Base-by-base conservation (phyloP, 2,329 filamentous ascomycete species). In the Chlorencoelia australis region DNA sequence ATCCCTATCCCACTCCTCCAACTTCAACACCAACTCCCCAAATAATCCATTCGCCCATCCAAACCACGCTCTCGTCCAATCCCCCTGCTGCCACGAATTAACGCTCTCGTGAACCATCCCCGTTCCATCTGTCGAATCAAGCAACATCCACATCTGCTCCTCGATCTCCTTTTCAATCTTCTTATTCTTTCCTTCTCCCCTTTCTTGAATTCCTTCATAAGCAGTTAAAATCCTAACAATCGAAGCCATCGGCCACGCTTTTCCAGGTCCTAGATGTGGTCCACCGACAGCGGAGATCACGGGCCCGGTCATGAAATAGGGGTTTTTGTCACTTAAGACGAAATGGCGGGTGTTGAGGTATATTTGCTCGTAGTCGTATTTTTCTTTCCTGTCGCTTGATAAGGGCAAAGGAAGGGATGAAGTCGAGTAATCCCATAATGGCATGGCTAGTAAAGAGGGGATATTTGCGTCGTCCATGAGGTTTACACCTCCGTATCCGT, bases 321-420 rank as follows among this genome's bases (percentile, higher is more conserved):
- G 86, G 50, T 94, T 94, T 0, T 73, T 73, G 33, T 73, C 71
- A 40, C 74, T 72, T n/a, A 93, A 68, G 39, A 89, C 75, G 70
- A 88, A 89, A 34, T 71, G 69, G 40, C 87, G 71, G 0, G 86
- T 94, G 55, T 84, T 87, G 48, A 78, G 69, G 56, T 94, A 94
- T 2, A 82, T 68, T 10, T 67, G 46, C 43, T 85, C 71, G 22
- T 74, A 64, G 22, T 66, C 58, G 4, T 33, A 9, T 4, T 30
- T 16, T n/a, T 9, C 13, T 11, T 20, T 35, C 9, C 21, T 20
- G 7, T 25, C 24, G 7, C 17, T 25, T 6, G 43, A 28, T n/a
- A 39, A 13, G 4, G 51, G 49, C 3, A 51, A 33, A 7, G 44
- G 39, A 17, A 53, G 49, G 3, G 40, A 30, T 4, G 49, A 52